A percentile compares a stretch with the other conserved stretches of the same genome.
phyloP scores from a whole-genome alignment of 1,139 yeast species.

The Yamadazyma aaseri region DNA sequence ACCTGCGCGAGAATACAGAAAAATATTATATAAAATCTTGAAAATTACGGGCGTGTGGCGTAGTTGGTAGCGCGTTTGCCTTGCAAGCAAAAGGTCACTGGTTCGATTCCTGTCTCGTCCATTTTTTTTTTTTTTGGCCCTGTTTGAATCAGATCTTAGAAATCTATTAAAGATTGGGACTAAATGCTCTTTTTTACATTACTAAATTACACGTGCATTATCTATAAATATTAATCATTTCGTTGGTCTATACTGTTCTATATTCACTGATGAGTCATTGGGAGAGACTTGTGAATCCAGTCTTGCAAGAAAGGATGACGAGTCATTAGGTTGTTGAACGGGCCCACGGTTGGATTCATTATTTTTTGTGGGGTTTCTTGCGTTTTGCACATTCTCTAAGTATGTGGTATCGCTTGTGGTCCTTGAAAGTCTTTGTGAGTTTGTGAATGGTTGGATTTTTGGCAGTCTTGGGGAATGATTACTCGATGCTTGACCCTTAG shows the following conservation, averaged over 20 bases:
- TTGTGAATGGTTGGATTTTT: conserved; percentile 11
- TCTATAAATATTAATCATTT: neutral
- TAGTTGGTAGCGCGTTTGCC: conserved; percentile 72
- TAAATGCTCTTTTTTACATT: conserved; percentile 1
- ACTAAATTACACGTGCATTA: neutral
- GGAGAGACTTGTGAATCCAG: conserved; percentile 4
- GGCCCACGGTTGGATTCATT: conserved; percentile 14
- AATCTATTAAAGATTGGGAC: too few species aligned
- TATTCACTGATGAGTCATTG: conserved; percentile 1
- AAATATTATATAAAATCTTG: too few species aligned
- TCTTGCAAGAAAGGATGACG: conserved; percentile 2
- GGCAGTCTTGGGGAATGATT: conserved; percentile 2
- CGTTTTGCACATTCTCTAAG: conserved; percentile 15
- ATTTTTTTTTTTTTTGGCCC: conserved; percentile 23
- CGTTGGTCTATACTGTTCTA: neutral
- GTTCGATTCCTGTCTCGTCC: conserved; percentile 70
- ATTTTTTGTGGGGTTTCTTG: too few species aligned
- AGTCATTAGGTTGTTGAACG: conserved; percentile 22
- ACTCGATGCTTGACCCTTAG: conserved; percentile 1
- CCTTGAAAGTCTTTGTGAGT: conserved; percentile 11
- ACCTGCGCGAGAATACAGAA: too few species aligned
- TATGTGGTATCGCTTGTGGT: conserved; percentile 13
- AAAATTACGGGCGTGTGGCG: conserved; percentile 59
- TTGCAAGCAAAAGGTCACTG: conserved; percentile 67
- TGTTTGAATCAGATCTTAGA: too few species aligned